Evolutionary conservation across 2,329 filamentous ascomycete species (phyloP).

Genomic region (Clonostachys rhizophaga): DNA sequence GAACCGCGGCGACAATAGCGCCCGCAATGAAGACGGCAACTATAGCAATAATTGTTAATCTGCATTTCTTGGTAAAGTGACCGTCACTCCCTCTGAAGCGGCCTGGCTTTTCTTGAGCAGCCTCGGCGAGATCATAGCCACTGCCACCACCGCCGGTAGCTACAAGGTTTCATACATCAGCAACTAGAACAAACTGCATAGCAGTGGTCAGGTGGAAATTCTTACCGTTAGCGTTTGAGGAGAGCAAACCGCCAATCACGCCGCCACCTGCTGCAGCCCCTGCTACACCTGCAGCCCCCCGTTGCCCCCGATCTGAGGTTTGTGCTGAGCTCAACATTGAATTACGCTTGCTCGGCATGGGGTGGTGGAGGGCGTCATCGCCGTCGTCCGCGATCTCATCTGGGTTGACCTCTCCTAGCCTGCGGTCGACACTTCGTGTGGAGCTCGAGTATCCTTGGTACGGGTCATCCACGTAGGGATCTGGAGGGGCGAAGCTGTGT

Average conservation of each 20-base stretch:
- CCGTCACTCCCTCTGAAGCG: no score
- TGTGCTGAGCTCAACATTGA: slow-evolving; percentile 56
- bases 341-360: slow-evolving; percentile 35
- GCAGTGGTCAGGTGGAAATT: not conserved
- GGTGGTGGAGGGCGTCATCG: slow-evolving; percentile 71
- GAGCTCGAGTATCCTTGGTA: slow-evolving; percentile 54
- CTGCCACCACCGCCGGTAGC: slow-evolving; percentile 8
- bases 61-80: slow-evolving; percentile 28
- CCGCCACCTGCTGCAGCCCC: slow-evolving; percentile 35
- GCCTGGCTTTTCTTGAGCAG: slow-evolving; percentile 49
- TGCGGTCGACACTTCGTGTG: slow-evolving; percentile 36
- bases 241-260: slow-evolving; percentile 20
- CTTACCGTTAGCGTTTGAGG: slow-evolving; percentile 12
- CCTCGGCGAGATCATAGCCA: slow-evolving; percentile 22
- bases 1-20: slow-evolving; percentile 48
- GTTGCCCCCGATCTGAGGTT: slow-evolving; percentile 21
- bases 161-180: no score
- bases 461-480: slow-evolving; percentile 47
- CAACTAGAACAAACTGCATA: no score
- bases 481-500: slow-evolving; percentile 3
- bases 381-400: slow-evolving; percentile 81
- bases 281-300: slow-evolving; percentile 21
- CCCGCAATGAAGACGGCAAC: slow-evolving; percentile 64
- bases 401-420: slow-evolving; percentile 64
- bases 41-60: slow-evolving; percentile 44